Evolutionary conservation across 371 early-diverging fungal species (phyloP), one percentile per base, ranked within the genome.

Genomic region (Mucor racemosus): DNA sequence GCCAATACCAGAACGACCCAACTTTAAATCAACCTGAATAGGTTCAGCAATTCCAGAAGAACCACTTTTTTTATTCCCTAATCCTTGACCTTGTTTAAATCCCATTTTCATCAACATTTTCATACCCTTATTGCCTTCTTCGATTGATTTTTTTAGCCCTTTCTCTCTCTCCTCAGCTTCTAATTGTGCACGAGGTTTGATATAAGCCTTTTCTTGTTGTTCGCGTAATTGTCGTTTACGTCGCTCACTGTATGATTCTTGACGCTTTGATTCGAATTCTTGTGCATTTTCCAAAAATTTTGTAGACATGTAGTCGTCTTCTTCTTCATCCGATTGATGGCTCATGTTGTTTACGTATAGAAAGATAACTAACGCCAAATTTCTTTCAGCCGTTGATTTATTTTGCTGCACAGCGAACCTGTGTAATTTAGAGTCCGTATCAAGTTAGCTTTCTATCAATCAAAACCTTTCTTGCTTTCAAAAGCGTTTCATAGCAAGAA

Each of bases 51-150:
- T 56, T 13, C 78, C 83, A 7, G 38, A 44, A 15, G 42, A 17
- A 21, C 41, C 41, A 11, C 53, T 13, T 21, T 58, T 55, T 48
- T 69, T 67, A 26, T 7, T 56, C 46, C 80, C 80, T 35, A 74
- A 62, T 65, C 65, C 73, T 68, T 62, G 63, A 65, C 85, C 87
- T 61, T 83, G 69, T 86, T 86, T 86, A 78, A 85, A 91, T 0
- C 90, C 91, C 89, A 91, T 88, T 36, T 88, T 89, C 78, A 84
- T 83, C 14, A 91, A 61, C 87, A 91, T 86, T 35, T 87, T 74
- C 85, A 88, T 88, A 21, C 91, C 91, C 60, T 86, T 87, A 68
- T 90, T 90, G 6, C 78, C 77, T 17, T 76, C 75, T 7, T 77
- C 81, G 9, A 91, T 61, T 35, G 75, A 71, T 5, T 68, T 76